phyloP scores from a whole-genome alignment of 75 land plant genomes.

The Adiantum capillusveneris region DNA sequence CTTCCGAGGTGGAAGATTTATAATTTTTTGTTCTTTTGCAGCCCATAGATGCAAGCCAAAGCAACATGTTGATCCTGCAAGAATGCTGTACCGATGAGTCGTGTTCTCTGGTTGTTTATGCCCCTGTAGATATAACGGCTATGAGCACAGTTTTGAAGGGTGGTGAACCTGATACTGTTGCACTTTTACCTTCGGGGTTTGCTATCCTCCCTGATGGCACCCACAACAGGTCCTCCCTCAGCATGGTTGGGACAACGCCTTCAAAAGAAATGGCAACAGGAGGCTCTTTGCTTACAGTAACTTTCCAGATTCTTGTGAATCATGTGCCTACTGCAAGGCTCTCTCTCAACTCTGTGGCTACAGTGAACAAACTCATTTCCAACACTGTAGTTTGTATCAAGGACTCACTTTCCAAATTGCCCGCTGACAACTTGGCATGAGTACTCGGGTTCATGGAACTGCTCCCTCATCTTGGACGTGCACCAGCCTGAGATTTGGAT shows the following conservation, averaged over 20 bases:
- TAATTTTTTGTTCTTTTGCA: neutral
- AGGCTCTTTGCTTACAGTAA: constrained; percentile 72
- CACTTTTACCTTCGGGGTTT: constrained; percentile 26
- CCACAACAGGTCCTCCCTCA: constrained; percentile 10
- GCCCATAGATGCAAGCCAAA: constrained; percentile 14
- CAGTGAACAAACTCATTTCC: constrained; percentile 67
- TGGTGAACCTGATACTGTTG: constrained; percentile 19
- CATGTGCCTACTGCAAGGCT: constrained; percentile 70
- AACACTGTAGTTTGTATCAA: constrained; percentile 70
- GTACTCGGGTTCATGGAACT: neutral
- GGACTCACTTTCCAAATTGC: constrained; percentile 28
- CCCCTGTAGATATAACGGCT: constrained; percentile 24
- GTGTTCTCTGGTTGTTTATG: constrained; percentile 22
- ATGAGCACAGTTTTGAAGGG: constrained; percentile 21
- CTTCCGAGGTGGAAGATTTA: neutral
- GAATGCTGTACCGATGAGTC: constrained; percentile 20
- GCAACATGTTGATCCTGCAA: constrained; percentile 29
- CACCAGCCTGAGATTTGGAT: neutral
- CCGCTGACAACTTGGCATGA: neutral
- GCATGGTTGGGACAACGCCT: neutral
- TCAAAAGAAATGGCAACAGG: constrained; percentile 13
- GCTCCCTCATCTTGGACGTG: neutral
- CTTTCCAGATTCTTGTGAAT: constrained; percentile 76
- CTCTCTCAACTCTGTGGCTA: constrained; percentile 71
- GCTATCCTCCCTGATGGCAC: constrained; percentile 25